Conservation (phyloP, 139 green algal species). For the Chlorella sp. region DNA sequence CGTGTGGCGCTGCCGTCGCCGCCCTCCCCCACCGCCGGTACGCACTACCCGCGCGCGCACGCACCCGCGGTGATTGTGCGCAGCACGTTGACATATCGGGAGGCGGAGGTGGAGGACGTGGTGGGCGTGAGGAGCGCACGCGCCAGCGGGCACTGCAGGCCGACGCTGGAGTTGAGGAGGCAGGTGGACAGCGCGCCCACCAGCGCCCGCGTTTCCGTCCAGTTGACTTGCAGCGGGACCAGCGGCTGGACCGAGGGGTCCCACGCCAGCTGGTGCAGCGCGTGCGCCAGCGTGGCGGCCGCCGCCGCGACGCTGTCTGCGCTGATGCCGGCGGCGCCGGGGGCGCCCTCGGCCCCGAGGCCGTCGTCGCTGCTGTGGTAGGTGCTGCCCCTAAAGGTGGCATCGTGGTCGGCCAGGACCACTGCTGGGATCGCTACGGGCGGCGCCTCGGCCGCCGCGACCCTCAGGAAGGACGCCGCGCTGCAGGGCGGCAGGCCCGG, state of each 20-base stretch:
- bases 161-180: slow-evolving; percentile 12
- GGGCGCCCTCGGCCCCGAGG: background rate
- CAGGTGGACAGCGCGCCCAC: slow-evolving; percentile 9
- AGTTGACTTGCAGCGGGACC: background rate
- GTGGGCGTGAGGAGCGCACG: slow-evolving; percentile 36
- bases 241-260: background rate
- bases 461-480: slow-evolving; percentile 67
- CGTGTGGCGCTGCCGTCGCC: background rate
- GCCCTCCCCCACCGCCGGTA: background rate
- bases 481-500: slow-evolving; percentile 77
- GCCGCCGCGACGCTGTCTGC: slow-evolving; percentile 25
- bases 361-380: slow-evolving; percentile 60
- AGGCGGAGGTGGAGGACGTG: background rate
- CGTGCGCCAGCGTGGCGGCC: slow-evolving; percentile 50
- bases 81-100: slow-evolving; percentile 65
- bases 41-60: no score
- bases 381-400: slow-evolving; percentile 45
- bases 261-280: slow-evolving; percentile 53
- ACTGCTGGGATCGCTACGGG: slow-evolving; percentile 24
- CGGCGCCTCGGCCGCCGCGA: slow-evolving; percentile 5
- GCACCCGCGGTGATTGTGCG: slow-evolving; percentile 27
- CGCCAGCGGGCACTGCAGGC: slow-evolving; percentile 50
- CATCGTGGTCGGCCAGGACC: slow-evolving; percentile 68
- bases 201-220: no score
- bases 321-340: slow-evolving; percentile 5